A percentile compares a stretch with the other conserved stretches of the same genome.
Evolutionary conservation across 106 monocot genomes (phyloP).

Genomic region (Apostasia shenzhenica): DNA sequence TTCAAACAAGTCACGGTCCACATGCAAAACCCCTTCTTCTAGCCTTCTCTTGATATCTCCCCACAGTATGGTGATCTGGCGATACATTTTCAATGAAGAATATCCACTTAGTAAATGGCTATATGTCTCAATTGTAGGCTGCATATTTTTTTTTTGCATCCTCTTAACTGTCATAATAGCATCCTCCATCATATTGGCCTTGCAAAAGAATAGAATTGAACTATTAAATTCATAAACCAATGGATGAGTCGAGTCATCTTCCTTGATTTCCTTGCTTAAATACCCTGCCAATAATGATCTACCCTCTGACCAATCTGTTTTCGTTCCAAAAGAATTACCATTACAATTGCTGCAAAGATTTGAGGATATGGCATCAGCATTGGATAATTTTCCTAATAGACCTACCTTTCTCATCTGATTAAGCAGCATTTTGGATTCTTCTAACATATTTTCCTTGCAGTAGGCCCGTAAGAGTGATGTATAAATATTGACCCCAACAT

Average conservation of each 20-base stretch:
- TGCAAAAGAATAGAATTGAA: conserved; percentile 81
- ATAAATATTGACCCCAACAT: conserved; percentile 26
- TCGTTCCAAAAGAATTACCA: neutral
- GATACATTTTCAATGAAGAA: conserved; percentile 70
- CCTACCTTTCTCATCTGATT: conserved; percentile 46
- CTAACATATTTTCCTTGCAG: conserved; percentile 19
- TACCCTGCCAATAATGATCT: conserved; percentile 27
- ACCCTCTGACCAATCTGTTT: neutral
- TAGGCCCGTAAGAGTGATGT: conserved; percentile 49
- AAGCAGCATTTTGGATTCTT: conserved; percentile 45
- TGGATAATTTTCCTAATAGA: conserved; percentile 14
- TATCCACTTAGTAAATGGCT: conserved; percentile 58
- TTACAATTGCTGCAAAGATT: conserved; percentile 7
- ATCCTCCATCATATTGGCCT: conserved; percentile 90
- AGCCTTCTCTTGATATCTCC: conserved; percentile 72
- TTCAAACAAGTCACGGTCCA: conserved; percentile 68
- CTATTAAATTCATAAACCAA: conserved; percentile 68
- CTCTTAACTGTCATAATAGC: conserved; percentile 60
- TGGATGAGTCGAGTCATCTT: conserved; percentile 16
- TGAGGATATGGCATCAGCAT: conserved; percentile 11
- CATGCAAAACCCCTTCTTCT: conserved; percentile 36
- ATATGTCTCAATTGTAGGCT: conserved; percentile 55
- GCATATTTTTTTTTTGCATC: conserved; percentile 57
- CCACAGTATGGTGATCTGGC: conserved; percentile 82
- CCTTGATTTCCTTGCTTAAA: conserved; percentile 31